Conservation (phyloP, 371 early-diverging fungal genomes). For the Mucor piriformis region DNA sequence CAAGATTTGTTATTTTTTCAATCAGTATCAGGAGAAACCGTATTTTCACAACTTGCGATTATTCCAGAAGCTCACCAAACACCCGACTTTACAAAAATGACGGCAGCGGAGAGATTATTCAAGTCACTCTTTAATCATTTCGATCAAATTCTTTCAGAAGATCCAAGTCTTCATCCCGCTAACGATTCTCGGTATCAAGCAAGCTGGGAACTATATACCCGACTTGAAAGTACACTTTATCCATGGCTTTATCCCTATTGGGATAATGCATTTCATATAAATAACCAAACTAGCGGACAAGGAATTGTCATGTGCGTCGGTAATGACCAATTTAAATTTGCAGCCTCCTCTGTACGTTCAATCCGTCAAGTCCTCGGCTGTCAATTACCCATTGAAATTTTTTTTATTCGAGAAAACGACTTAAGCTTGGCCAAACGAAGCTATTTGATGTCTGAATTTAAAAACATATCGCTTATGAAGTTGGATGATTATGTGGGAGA, state of each 20-base stretch:
- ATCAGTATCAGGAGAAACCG: constrained; percentile 24
- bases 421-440: constrained; percentile 35
- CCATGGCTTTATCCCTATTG: constrained; percentile 34
- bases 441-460: constrained; percentile 43
- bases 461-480: constrained; percentile 42
- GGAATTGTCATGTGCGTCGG: constrained; percentile 39
- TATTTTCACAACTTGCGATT: constrained; percentile 23
- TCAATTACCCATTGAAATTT: constrained; percentile 67
- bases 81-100: constrained; percentile 35
- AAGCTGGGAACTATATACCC: constrained; percentile 19
- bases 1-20: constrained; percentile 26
- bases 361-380: constrained; percentile 51
- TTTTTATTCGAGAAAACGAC: constrained; percentile 60
- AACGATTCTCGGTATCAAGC: constrained; percentile 9
- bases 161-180: constrained; percentile 1
- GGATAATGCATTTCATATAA: constrained; percentile 33
- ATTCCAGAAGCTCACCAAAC: constrained; percentile 26
- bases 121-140: constrained; percentile 43
- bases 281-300: constrained; percentile 21
- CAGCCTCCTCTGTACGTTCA: constrained; percentile 28
- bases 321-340: constrained; percentile 31
- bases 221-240: constrained; percentile 28
- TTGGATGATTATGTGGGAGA: constrained; percentile 44
- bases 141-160: constrained; percentile 21
- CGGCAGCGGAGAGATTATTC: constrained; percentile 37